A percentile compares a stretch with the other conserved stretches of the same genome.
Conservation (phyloP, 2,329 filamentous ascomycete genomes). For the Fusarium siculi region DNA sequence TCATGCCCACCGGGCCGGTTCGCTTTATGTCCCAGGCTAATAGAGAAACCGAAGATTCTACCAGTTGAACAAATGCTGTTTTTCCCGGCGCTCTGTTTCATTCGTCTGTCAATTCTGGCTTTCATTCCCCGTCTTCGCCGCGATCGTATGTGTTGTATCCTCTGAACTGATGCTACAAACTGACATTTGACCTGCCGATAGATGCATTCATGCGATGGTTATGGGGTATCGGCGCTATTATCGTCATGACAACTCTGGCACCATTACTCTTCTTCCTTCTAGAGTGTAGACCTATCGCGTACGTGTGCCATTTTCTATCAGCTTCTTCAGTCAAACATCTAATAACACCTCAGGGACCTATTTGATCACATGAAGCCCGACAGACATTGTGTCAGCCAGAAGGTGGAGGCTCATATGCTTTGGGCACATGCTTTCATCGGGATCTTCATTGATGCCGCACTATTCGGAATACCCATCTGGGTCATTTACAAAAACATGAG, state of each 20-base stretch:
- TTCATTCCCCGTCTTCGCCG: neutral
- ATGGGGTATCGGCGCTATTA: neutral
- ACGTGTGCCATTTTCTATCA: rapidly evolving
- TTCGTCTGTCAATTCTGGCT: neutral
- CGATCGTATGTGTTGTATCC: neutral
- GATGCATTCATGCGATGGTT: neutral
- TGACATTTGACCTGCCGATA: rapidly evolving
- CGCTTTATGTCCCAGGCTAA: neutral
- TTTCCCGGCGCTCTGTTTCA: neutral
- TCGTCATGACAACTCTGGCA: neutral
- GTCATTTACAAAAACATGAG: neutral
- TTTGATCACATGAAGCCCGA: neutral
- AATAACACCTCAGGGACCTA: rapidly evolving
- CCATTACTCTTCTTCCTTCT: neutral
- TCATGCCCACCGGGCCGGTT: too few species aligned
- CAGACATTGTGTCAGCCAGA: neutral
- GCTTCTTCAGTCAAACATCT: rapidly evolving
- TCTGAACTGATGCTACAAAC: rapidly evolving
- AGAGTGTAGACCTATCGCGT: neutral
- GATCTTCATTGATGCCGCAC: neutral
- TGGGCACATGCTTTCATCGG: neutral
- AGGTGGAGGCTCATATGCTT: rapidly evolving
- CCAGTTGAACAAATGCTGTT: neutral
- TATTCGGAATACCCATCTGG: neutral
- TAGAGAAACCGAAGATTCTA: neutral